Conservation (phyloP, 176 grass and related monocot genomes). For the Tillandsia leiboldiana region DNA sequence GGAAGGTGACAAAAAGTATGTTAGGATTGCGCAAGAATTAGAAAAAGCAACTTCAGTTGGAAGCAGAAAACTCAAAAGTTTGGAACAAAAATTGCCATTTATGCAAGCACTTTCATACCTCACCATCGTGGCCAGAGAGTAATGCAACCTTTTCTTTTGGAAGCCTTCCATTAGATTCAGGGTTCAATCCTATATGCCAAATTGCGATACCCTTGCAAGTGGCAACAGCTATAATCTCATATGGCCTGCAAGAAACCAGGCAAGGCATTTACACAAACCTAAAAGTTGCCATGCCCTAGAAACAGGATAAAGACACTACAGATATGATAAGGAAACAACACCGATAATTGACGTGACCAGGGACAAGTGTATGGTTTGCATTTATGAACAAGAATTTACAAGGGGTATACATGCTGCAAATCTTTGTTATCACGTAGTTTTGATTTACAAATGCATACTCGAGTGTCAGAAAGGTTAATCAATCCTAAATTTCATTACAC, state of each 20-base stretch:
- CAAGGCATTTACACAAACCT: slow-evolving; percentile 1
- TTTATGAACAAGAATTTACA: too few species aligned
- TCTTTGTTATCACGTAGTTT: not conserved
- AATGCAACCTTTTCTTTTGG: slow-evolving; percentile 64
- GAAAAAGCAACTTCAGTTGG: not conserved
- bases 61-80: not conserved
- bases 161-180: slow-evolving; percentile 39
- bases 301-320: not conserved
- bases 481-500: not conserved
- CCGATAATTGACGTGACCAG: too few species aligned
- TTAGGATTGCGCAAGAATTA: not conserved
- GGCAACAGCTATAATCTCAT: slow-evolving; percentile 79
- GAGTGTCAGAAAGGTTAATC: too few species aligned
- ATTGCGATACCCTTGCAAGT: slow-evolving; percentile 83
- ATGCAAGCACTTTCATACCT: slow-evolving; percentile 40
- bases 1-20: not conserved
- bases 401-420: not conserved
- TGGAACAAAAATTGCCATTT: not conserved
- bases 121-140: slow-evolving; percentile 50
- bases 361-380: too few species aligned
- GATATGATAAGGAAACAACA: not conserved
- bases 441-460: too few species aligned
- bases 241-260: slow-evolving; percentile 43
- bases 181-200: slow-evolving; percentile 58
- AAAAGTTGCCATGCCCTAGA: not conserved